phyloP scores from a whole-genome alignment of 495 filamentous ascomycete species.

The Pseudoneurospora amorphoporcata region DNA sequence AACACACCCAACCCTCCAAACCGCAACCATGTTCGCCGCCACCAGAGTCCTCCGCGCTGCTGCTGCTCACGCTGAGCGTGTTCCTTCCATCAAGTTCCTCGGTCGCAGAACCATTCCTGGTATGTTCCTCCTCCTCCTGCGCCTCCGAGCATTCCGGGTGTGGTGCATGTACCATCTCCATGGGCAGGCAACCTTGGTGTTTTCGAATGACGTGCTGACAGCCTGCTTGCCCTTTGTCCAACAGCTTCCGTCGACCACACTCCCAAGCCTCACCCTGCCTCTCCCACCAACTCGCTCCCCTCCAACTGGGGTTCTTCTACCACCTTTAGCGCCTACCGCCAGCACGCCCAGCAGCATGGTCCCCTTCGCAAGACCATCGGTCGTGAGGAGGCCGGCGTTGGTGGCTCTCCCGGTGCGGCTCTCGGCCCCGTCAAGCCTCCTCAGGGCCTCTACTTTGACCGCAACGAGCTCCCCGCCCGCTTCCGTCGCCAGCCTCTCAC shows the following conservation, averaged over 20 bases:
- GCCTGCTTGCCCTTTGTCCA: not conserved
- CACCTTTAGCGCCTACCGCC: slow-evolving; percentile 83
- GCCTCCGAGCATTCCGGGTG: not conserved
- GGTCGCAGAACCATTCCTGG: slow-evolving; percentile 77
- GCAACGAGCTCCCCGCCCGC: slow-evolving; percentile 70
- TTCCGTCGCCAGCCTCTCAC: slow-evolving; percentile 68
- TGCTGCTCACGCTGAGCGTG: slow-evolving; percentile 51
- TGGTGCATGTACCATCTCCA: not conserved
- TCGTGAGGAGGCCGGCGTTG: slow-evolving; percentile 45
- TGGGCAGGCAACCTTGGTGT: not conserved
- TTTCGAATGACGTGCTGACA: not conserved
- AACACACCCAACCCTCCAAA: not conserved
- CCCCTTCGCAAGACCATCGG: slow-evolving; percentile 56
- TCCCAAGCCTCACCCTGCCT: slow-evolving; percentile 54
- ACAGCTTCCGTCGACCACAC: slow-evolving; percentile 72
- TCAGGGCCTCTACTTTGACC: slow-evolving; percentile 76
- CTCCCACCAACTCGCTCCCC: slow-evolving; percentile 43
- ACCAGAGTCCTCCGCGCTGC: slow-evolving; percentile 58
- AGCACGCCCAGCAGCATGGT: slow-evolving; percentile 88
- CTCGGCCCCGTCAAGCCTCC: slow-evolving; percentile 62
- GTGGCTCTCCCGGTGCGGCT: slow-evolving; percentile 51
- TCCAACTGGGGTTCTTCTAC: slow-evolving; percentile 36
- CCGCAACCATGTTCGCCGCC: slow-evolving; percentile 43
- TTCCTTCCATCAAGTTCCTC: slow-evolving; percentile 82
- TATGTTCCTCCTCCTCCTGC: slow-evolving; percentile 37